Percentiles rank a stretch among this genome's conserved stretches.
Evolutionary conservation across 768 basidiomycete species (phyloP).

Genomic region (Podaxis mareebaensis): DNA sequence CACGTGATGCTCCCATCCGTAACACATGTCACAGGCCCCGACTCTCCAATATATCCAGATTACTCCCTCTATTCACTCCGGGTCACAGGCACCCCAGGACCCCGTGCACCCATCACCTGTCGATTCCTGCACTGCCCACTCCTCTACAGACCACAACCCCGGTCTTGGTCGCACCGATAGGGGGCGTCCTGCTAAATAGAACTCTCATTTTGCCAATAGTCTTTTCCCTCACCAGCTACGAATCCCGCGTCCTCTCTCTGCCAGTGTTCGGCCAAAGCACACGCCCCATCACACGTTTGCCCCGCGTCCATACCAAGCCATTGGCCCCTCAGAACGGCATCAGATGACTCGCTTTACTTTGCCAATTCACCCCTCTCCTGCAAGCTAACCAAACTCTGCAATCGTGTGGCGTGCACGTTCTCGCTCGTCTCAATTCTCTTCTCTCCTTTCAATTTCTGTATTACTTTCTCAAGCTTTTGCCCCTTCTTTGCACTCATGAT

Average conservation of each 20-base stretch:
- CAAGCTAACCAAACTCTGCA: slow-evolving; percentile 12
- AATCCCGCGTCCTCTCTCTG: not conserved
- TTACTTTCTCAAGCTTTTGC: not conserved
- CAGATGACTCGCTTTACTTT: slow-evolving; percentile 20
- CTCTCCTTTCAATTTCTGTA: not conserved
- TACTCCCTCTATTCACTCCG: slow-evolving; percentile 12
- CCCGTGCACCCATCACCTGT: slow-evolving; percentile 12
- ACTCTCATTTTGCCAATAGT: not conserved
- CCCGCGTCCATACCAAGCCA: not conserved
- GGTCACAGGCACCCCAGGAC: slow-evolving; percentile 11
- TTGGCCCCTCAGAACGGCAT: slow-evolving; percentile 3
- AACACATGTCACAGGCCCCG: not conserved
- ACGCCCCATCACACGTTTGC: slow-evolving; percentile 33
- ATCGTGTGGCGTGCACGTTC: slow-evolving; percentile 32
- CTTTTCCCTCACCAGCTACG: too few species aligned
- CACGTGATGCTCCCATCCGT: not conserved
- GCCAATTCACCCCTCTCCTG: slow-evolving; percentile 1
- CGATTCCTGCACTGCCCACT: not conserved
- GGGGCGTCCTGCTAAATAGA: not conserved
- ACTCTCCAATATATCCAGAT: slow-evolving; percentile 9
- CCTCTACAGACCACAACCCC: slow-evolving; percentile 9
- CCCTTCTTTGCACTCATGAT: not conserved
- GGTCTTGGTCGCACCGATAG: slow-evolving; percentile 14
- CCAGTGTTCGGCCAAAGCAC: not conserved
- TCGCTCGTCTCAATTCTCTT: not conserved